A percentile compares a stretch with the other conserved stretches of the same genome.
phyloP scores from a whole-genome alignment of 805 yeast genomes.

The Suhomyces vadensis region DNA sequence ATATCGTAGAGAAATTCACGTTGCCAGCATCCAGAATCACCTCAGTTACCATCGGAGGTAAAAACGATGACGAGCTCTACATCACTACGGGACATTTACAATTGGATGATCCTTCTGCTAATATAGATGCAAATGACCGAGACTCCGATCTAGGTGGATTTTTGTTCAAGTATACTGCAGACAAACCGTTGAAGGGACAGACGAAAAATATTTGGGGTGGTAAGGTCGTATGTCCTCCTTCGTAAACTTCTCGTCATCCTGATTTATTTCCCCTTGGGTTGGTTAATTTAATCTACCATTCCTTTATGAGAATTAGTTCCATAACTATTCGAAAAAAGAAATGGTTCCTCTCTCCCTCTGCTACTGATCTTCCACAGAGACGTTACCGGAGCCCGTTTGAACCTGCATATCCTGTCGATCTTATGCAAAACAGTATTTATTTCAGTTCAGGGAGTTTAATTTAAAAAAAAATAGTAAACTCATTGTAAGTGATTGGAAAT shows the following conservation, averaged over 20 bases:
- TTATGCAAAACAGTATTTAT: too few relatives aligned
- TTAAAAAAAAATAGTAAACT: too few relatives aligned
- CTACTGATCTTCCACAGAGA: too few relatives aligned
- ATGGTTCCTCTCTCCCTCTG: too few relatives aligned
- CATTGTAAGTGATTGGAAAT: too few relatives aligned
- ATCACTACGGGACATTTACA: constrained; percentile 66
- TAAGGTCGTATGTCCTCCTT: constrained; percentile 4
- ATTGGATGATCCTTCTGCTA: constrained; percentile 38
- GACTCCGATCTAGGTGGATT: constrained; percentile 62
- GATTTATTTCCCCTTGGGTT: too few relatives aligned
- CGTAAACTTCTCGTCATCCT: neutral
- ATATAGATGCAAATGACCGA: constrained; percentile 23
- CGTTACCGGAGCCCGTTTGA: too few relatives aligned
- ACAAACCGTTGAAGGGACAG: constrained; percentile 28
- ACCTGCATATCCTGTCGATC: too few relatives aligned
- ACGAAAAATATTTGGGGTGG: constrained; percentile 35
- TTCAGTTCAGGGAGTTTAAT: too few relatives aligned
- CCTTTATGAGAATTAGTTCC: too few relatives aligned
- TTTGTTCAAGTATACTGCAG: constrained; percentile 48
- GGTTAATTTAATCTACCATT: too few relatives aligned
- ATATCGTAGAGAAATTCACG: constrained; percentile 44
- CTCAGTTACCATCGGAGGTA: constrained; percentile 65
- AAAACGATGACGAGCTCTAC: constrained; percentile 54
- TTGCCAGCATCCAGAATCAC: constrained; percentile 65
- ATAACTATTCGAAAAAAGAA: too few relatives aligned